Base-by-base conservation (phyloP, 768 basidiomycete species). In the Amylocystis lapponica region DNA sequence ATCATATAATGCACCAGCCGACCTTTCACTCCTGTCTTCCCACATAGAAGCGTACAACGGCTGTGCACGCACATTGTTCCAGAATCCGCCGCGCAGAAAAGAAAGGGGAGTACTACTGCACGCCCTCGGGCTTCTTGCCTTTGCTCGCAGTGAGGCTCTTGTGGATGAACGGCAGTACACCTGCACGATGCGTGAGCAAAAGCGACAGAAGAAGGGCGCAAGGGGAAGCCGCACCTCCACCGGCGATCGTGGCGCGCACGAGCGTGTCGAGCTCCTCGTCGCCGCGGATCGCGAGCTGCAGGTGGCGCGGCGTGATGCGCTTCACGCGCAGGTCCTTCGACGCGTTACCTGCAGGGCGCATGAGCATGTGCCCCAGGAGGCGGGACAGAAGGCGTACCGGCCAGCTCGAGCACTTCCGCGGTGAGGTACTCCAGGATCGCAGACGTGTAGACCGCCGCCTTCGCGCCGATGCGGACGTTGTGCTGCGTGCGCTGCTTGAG, bases 241-340 rank as follows among this genome's bases (percentile, higher is more conserved):
- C 87, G 11, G 93, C 90, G 55, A 96, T 95, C 3, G 94, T 96
- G 3, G 93, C 94, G 41, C 83, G 80, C 22, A 98, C 92, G 46
- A 98, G 81, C 14, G 81, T 85, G 61, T 97, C 94, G n/a, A 97
- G 82, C 59, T 97, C 94, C 64, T 96, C 93, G 63, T 98, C 94
- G 26, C 94, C 94, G 48, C 93, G 86, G 51, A 98, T 97, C 21
- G 94, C 94, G 22, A 96, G 79, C 63, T 96, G 94, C 51, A 97
- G 65, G 67, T 98, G 94, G 54, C 94, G 84, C 14, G 94, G 94
- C 0, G 91, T 95, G 61, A 98, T 94, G 64, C 94, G 90, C 65
- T 96, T 97, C 36, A 95, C 92, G 38, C 86, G 80, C n/a, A 96
- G 76, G 69, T 98, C 94, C 60, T 96, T 95, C 2, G 93, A 95